phyloP scores from a whole-genome alignment of 169 alveolate genomes.

The Plasmodium berghei region DNA sequence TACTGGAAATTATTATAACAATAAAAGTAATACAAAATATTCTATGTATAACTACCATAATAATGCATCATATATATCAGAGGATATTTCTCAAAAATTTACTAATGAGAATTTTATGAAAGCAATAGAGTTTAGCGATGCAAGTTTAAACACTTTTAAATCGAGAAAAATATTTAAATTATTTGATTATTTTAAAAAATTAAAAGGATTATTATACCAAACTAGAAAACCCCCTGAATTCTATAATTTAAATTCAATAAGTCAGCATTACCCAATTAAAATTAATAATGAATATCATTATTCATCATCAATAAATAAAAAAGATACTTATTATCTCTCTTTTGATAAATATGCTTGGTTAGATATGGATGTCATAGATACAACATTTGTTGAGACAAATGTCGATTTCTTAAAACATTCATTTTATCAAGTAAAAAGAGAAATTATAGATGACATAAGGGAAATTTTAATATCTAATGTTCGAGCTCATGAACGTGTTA shows the following conservation, averaged over 20 bases:
- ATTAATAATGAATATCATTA: conserved; percentile 5
- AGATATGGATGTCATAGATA: conserved; percentile 92
- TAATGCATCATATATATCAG: conserved; percentile 41
- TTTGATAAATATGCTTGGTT: conserved; percentile 85
- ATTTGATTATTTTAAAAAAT: conserved; percentile 34
- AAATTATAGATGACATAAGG: conserved; percentile 90
- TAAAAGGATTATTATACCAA: conserved; percentile 34
- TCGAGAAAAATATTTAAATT: conserved; percentile 55
- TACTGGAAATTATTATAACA: neutral
- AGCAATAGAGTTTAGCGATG: conserved; percentile 66
- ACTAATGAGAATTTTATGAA: conserved; percentile 64
- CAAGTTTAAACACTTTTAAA: conserved; percentile 66
- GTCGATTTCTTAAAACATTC: conserved; percentile 89
- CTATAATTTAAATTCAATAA: conserved; percentile 33
- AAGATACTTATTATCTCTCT: conserved; percentile 61
- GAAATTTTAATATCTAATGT: conserved; percentile 87
- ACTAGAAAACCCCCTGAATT: conserved; percentile 21
- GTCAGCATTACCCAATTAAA: conserved; percentile 34
- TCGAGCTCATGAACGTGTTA: conserved; percentile 89
- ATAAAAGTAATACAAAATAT: neutral
- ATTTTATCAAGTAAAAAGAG: conserved; percentile 91
- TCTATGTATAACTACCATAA: conserved; percentile 28
- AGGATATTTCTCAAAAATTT: conserved; percentile 23
- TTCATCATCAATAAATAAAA: conserved; percentile 11
- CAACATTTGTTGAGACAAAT: conserved; percentile 90